Percentiles rank a stretch among this genome's conserved stretches.
These are phyloP conservation scores for Aspergillus cejpii DNA, from an alignment of 2,329 filamentous ascomycete genomes.

Conservation along the genomic window DNA sequence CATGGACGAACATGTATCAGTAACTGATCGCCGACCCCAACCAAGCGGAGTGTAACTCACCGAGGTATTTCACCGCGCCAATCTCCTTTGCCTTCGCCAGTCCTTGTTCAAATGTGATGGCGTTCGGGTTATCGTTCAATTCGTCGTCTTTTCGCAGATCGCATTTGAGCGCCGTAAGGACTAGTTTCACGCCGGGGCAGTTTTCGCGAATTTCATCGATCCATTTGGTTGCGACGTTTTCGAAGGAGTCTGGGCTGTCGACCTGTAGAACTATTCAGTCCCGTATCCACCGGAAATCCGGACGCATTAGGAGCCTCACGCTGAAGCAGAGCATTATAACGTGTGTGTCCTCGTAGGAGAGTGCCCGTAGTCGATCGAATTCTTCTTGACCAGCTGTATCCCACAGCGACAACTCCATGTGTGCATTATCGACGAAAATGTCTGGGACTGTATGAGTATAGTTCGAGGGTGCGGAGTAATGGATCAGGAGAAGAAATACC, in stretches of 20 bases:
- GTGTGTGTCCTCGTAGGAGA: conserved; percentile 97
- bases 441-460: conserved; percentile 50
- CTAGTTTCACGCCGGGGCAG: conserved; percentile 89
- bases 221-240: conserved; percentile 99
- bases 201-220: conserved; percentile 97
- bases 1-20: not conserved
- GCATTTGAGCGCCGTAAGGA: conserved; percentile 93
- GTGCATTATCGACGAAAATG: conserved; percentile 94
- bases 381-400: conserved; percentile 98
- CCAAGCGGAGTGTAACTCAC: conserved; percentile 37
- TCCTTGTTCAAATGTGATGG: conserved; percentile 83
- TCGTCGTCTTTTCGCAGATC: conserved; percentile 78
- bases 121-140: conserved; percentile 57
- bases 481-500: conserved; percentile 49
- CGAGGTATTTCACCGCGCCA: conserved; percentile 84
- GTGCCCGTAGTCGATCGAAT: conserved; percentile 89
- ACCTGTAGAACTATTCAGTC: no score
- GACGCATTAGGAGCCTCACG: conserved; percentile 37
- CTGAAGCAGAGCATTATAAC: conserved; percentile 99
- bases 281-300: not conserved
- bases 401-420: conserved; percentile 96
- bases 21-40: not conserved
- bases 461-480: not conserved
- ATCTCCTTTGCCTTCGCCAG: conserved; percentile 87
- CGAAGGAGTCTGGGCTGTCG: conserved; percentile 90